Evolutionary conservation across 495 filamentous ascomycete genomes (phyloP).

Genomic region (Diplogelasinospora grovesii): DNA sequence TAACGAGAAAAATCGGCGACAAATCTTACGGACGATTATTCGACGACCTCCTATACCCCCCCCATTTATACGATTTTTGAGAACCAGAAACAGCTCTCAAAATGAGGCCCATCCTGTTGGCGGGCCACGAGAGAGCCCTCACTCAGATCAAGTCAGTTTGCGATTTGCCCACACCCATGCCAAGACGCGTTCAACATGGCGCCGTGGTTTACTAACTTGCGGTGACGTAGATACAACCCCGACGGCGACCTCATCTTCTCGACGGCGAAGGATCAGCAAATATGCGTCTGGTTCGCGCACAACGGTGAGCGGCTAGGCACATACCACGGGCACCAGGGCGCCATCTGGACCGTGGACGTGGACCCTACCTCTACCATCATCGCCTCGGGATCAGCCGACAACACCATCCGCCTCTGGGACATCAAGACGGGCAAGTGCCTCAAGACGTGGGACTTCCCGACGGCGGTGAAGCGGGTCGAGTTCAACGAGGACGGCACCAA

Average conservation of each 20-base stretch:
- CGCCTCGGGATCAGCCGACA: constrained; percentile 93
- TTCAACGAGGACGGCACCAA: constrained; percentile 88
- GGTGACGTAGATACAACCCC: constrained; percentile 63
- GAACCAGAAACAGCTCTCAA: constrained; percentile 23
- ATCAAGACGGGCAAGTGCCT: constrained; percentile 85
- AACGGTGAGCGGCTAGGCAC: constrained; percentile 94
- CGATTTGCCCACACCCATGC: neutral
- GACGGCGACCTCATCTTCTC: constrained; percentile 98
- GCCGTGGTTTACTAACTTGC: constrained; percentile 11
- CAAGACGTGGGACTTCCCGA: constrained; percentile 95
- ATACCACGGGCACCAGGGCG: constrained; percentile 94
- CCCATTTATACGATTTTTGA: too few species aligned
- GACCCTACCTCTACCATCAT: constrained; percentile 91
- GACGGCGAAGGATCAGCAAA: constrained; percentile 92
- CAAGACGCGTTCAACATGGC: neutral
- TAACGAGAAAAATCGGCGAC: too few species aligned
- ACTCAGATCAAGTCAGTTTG: constrained; percentile 86
- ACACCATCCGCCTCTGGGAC: constrained; percentile 96
- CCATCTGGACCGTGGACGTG: constrained; percentile 97
- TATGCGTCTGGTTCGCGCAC: constrained; percentile 89
- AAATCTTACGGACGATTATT: too few species aligned
- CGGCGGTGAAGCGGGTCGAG: constrained; percentile 92
- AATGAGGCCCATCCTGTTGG: constrained; percentile 93
- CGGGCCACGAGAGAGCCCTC: constrained; percentile 96
- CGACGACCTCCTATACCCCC: too few species aligned